Evolutionary conservation across 2,329 filamentous ascomycete genomes (phyloP), one percentile per base, ranked within the genome.

Genomic region (Exophiala calicioides): DNA sequence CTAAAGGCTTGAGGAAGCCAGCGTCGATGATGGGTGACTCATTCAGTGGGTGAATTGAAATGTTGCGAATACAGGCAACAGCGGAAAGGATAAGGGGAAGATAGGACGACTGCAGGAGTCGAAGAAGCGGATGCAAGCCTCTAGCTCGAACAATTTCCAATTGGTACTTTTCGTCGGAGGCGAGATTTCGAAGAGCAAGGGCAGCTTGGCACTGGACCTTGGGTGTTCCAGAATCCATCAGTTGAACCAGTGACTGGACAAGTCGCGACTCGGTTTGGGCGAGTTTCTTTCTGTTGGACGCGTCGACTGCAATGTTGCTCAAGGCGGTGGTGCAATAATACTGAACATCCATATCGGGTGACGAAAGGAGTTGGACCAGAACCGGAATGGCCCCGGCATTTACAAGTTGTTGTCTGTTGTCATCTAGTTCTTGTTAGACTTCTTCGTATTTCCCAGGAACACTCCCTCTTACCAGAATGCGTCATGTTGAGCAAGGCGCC

Each of bases 241-340:
- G 77, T 61, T 93, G 88, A 42, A 98, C 93, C 37, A 98, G 75
- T 6, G 89, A 95, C 65, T 95, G 89, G 18, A 98, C 90, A 19
- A 98, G 79, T 57, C 90, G 88, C 16, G 88, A 84, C 66, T 98
- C 93, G 6, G 87, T 90, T 63, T 94, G 85, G 21, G 91, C 89
- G 43, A 98, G 79, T 66, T 91, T 90, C 64, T 90, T 89, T 58
- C 93, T 80, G 71, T 97, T 97, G 62, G 83, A 86, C 34, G 86
- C 79, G 65, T 98, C 93, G 43, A 98, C 93, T 5, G 93, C 93
- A 60, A 98, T 98, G 68, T 98, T 98, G 77, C 91, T 97, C 48
- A 98, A 80, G 9, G 93, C 93, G 3, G 93, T 98, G 13, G 93
- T 98, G 74, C 93, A 98, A 72, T 98, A 98, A 71, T 98, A 98